These are phyloP conservation scores for Dendrobium huoshanense DNA, from an alignment of 106 monocot genomes.

Conservation along the genomic window DNA sequence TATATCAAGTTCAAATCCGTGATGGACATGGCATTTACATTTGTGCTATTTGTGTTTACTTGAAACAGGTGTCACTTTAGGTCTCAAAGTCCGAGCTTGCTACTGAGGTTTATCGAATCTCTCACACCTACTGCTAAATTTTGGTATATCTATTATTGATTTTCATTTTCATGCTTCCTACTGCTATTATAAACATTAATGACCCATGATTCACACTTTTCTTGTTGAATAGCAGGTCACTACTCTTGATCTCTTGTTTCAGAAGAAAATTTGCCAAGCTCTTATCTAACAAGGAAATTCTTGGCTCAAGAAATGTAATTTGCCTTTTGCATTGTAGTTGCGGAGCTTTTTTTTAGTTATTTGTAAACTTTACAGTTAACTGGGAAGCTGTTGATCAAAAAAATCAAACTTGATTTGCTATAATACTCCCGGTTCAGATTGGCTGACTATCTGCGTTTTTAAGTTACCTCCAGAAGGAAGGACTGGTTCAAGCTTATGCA, in stretches of 20 bases:
- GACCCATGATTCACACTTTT: not conserved
- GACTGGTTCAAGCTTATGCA: slow-evolving; percentile 66
- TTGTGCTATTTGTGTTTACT: slow-evolving; percentile 4
- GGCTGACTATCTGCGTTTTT: slow-evolving; percentile 24
- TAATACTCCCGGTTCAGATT: not conserved
- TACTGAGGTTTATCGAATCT: slow-evolving; percentile 58
- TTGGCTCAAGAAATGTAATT: slow-evolving; percentile 78
- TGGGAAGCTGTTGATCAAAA: not conserved
- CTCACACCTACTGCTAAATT: slow-evolving; percentile 57
- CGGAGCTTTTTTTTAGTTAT: not conserved
- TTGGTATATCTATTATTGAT: slow-evolving; percentile 38
- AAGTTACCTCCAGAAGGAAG: slow-evolving; percentile 66
- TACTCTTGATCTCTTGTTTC: slow-evolving; percentile 69
- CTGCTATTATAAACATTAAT: not conserved
- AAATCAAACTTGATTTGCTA: not conserved
- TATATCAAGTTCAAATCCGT: not conserved
- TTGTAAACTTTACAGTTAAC: not conserved
- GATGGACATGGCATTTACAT: not conserved
- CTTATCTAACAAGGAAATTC: slow-evolving; percentile 67
- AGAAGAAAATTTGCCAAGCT: slow-evolving; percentile 56
- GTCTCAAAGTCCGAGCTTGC: slow-evolving; percentile 25
- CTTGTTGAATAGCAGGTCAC: slow-evolving; percentile 39
- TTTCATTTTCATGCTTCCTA: not conserved
- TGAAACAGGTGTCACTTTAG: slow-evolving; percentile 37
- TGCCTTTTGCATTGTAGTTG: not conserved